Conservation (phyloP, 1,139 yeast genomes). For the Meyerozyma sp. region DNA sequence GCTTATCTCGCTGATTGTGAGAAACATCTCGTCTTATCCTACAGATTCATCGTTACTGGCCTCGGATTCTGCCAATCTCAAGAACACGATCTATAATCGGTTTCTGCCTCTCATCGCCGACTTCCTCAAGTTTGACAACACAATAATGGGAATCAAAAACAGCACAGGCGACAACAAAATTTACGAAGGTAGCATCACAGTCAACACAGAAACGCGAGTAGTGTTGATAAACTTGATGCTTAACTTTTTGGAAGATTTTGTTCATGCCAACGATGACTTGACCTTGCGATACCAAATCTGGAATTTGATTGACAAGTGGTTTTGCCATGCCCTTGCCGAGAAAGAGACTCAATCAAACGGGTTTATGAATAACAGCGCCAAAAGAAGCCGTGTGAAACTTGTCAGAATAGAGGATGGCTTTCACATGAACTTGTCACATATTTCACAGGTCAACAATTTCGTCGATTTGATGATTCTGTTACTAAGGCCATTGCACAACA, state of each 20-base stretch:
- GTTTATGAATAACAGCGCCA: constrained; percentile 6
- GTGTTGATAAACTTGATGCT: constrained; percentile 31
- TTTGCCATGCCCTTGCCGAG: constrained; percentile 39
- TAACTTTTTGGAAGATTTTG: constrained; percentile 44
- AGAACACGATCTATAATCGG: constrained; percentile 25
- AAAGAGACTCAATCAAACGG: constrained; percentile 15
- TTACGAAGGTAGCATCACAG: constrained; percentile 5
- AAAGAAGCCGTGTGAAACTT: constrained; percentile 16
- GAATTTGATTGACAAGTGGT: constrained; percentile 70
- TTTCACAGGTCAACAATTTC: constrained; percentile 61
- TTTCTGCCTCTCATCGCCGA: constrained; percentile 32
- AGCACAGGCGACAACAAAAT: constrained; percentile 11
- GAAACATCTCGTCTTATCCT: constrained; percentile 20
- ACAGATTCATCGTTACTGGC: background rate
- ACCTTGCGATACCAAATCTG: constrained; percentile 51
- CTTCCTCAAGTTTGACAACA: constrained; percentile 38
- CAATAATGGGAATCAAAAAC: constrained; percentile 20
- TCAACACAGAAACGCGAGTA: constrained; percentile 34
- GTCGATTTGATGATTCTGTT: constrained; percentile 41
- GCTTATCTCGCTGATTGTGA: constrained; percentile 31
- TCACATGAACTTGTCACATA: constrained; percentile 28
- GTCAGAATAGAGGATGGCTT: constrained; percentile 31
- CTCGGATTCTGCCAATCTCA: constrained; percentile 23
- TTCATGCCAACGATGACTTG: constrained; percentile 29
- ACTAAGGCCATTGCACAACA: constrained; percentile 19